A percentile compares a stretch with the other conserved stretches of the same genome.
phyloP scores from a whole-genome alignment of 2,329 filamentous ascomycete genomes.

The Colletotrichum magnum region DNA sequence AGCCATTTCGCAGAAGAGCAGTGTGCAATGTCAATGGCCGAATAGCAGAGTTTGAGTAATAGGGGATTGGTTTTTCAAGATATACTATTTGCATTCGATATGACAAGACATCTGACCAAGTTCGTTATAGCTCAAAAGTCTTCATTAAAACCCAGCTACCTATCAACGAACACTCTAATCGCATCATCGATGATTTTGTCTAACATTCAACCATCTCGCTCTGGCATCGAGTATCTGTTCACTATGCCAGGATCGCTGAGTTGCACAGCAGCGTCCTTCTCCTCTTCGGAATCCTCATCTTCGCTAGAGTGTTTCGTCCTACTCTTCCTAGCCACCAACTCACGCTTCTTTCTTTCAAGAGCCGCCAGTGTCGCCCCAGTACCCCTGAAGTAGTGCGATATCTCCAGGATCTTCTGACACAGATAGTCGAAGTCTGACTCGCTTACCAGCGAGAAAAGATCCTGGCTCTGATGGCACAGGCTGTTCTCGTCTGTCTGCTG shows the following conservation, averaged over 20 bases:
- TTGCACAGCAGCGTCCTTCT: slow-evolving; percentile 9
- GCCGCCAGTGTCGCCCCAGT: background rate
- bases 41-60: background rate
- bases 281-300: slow-evolving; percentile 5
- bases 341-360: background rate
- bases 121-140: no score
- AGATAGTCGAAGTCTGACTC: background rate
- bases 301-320: background rate
- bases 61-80: no score
- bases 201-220: background rate
- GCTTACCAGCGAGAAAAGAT: background rate
- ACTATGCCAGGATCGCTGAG: slow-evolving; percentile 19
- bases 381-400: slow-evolving; percentile 8
- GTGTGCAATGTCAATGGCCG: background rate
- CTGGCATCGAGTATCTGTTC: slow-evolving; percentile 9
- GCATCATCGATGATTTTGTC: no score
- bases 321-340: background rate
- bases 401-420: slow-evolving; percentile 2
- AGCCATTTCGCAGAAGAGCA: background rate
- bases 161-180: no score
- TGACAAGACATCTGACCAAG: no score
- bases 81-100: rapidly evolving
- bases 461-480: background rate
- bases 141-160: no score
- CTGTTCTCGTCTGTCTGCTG: background rate